Percentiles rank a stretch among this genome's conserved stretches.
phyloP scores from a whole-genome alignment of 176 grass and related monocot species.

The Oryza meyeriana region DNA sequence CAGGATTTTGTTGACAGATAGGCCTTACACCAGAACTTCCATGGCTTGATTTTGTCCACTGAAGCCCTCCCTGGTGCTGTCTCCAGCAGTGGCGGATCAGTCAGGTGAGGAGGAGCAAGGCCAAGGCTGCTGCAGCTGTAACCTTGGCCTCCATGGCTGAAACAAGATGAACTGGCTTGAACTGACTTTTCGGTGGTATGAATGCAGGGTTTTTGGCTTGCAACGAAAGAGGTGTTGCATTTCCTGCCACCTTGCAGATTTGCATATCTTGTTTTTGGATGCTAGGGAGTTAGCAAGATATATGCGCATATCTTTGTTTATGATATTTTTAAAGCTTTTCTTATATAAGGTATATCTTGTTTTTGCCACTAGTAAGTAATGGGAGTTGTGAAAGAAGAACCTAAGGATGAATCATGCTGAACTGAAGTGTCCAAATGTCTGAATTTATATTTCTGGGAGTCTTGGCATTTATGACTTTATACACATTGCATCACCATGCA shows the following conservation, averaged over 20 bases:
- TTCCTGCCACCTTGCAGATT: too few species aligned
- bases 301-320: background rate
- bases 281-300: background rate
- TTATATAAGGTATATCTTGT: too few species aligned
- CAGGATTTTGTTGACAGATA: background rate
- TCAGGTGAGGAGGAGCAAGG: background rate
- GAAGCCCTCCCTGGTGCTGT: background rate
- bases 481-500: too few species aligned
- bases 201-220: background rate
- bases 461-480: too few species aligned
- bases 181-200: background rate
- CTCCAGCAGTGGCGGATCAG: background rate
- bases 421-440: too few species aligned
- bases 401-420: too few species aligned
- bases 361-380: too few species aligned
- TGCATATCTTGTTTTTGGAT: background rate
- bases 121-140: background rate
- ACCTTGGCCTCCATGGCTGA: background rate
- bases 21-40: background rate
- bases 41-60: background rate
- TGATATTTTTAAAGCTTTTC: background rate
- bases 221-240: background rate
- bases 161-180: background rate
- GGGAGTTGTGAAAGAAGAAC: too few species aligned
- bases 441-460: too few species aligned